Evolutionary conservation across 1,284 basidiomycete species (phyloP).

Genomic region (Pseudozyma flocculosa): DNA sequence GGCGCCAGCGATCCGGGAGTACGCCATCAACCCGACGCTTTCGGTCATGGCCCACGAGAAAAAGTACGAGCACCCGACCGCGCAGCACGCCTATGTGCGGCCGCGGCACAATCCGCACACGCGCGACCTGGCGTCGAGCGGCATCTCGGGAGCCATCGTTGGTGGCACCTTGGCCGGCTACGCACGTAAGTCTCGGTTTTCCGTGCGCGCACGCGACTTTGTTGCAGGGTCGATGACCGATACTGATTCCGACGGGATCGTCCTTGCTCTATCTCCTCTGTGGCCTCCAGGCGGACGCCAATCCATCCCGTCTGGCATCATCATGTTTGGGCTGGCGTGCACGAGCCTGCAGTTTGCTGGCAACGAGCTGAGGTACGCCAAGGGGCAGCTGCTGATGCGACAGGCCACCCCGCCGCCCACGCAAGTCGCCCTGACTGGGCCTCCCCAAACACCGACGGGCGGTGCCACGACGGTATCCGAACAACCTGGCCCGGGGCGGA

Average conservation of each 20-base stretch:
- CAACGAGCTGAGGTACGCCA: constrained; percentile 25
- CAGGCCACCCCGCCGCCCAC: constrained; percentile 1
- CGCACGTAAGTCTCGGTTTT: constrained; percentile 4
- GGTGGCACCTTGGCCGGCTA: constrained; percentile 22
- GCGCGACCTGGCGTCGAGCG: constrained; percentile 19
- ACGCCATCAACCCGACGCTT: constrained; percentile 13
- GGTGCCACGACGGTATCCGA: too few species aligned
- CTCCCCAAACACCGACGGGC: constrained; percentile 5
- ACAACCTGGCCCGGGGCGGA: too few species aligned
- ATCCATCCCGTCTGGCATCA: constrained; percentile 15
- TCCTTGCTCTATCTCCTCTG: too few species aligned
- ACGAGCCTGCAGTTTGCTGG: constrained; percentile 21
- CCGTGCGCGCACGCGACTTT: too few species aligned
- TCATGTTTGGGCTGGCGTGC: constrained; percentile 28
- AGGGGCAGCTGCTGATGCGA: constrained; percentile 10
- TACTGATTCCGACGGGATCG: background rate
- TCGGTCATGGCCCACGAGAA: background rate
- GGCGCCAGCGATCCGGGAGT: constrained; percentile 22
- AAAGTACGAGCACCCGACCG: background rate
- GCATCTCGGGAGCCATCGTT: constrained; percentile 22
- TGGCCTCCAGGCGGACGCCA: background rate
- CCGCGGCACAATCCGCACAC: constrained; percentile 14
- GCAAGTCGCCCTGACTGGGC: background rate
- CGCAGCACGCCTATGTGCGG: background rate
- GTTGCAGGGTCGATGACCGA: too few species aligned